Conservation (phyloP, 202 grass and related monocot genomes). For the Digitaria exilis region DNA sequence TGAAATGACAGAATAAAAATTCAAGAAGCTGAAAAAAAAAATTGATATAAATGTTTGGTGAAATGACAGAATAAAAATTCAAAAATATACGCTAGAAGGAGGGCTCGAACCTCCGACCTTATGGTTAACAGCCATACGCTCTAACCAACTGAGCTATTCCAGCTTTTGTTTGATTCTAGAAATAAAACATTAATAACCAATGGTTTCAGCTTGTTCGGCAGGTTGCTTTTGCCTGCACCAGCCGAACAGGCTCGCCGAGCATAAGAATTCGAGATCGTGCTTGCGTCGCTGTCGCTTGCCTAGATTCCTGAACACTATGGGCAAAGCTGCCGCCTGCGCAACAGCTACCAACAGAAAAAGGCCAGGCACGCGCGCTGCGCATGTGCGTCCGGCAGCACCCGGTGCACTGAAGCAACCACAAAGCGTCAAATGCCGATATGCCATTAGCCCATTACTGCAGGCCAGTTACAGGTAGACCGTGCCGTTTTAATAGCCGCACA, state of each 20-base stretch:
- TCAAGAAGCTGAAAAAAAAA: no score
- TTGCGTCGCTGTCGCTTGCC: background rate
- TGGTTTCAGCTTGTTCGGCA: no score
- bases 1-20: background rate
- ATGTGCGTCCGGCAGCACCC: background rate
- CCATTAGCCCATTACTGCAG: background rate
- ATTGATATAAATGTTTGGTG: background rate
- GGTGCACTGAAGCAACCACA: background rate
- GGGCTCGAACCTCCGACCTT: slow-evolving; percentile 88
- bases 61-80: background rate
- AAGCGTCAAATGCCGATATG: slow-evolving; percentile 5
- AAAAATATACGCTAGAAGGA: slow-evolving; percentile 61
- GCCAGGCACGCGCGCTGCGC: background rate
- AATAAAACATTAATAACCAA: no score
- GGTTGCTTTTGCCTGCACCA: no score
- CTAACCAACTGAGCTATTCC: slow-evolving; percentile 89
- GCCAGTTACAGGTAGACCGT: slow-evolving; percentile 31
- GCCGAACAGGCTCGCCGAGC: no score
- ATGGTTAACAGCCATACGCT: slow-evolving; percentile 80
- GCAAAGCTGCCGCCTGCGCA: background rate
- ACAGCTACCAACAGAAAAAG: background rate
- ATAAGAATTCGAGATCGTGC: background rate
- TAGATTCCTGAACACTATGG: background rate
- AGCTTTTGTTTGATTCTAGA: no score
- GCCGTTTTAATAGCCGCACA: slow-evolving; percentile 14